Evolutionary conservation across 2,329 filamentous ascomycete species (phyloP).

Genomic region (Pseudogymnoascus verrucosus): DNA sequence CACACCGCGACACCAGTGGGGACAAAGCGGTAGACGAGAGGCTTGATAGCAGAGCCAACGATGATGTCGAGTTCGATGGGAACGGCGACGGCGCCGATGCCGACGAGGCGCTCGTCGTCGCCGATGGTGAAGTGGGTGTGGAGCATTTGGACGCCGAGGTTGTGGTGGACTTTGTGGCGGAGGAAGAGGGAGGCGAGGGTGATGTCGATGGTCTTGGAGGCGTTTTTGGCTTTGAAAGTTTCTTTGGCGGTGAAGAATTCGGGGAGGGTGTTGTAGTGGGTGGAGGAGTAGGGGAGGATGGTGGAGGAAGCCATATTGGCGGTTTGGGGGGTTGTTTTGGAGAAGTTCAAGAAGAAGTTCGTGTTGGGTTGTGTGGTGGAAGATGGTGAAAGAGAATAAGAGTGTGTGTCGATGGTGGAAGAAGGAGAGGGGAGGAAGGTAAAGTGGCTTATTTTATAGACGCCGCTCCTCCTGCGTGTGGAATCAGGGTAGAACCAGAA

Average conservation of each 20-base stretch:
- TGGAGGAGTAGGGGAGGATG: background rate
- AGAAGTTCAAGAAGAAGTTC: background rate
- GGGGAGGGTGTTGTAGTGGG: background rate
- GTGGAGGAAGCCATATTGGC: background rate
- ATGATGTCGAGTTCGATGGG: conserved; percentile 1
- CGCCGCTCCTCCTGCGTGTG: background rate
- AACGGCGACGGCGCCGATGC: conserved; percentile 10
- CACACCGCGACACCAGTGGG: background rate
- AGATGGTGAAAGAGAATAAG: background rate
- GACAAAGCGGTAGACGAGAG: background rate
- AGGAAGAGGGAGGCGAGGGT: conserved; percentile 12
- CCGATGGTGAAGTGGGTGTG: conserved; percentile 30
- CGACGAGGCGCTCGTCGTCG: conserved; percentile 27
- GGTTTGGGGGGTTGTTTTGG: background rate
- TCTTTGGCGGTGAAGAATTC: background rate
- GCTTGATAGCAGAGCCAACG: background rate
- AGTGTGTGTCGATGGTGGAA: background rate
- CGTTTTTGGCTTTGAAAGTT: background rate
- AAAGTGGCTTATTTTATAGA: background rate
- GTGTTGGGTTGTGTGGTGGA: background rate
- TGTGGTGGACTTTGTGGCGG: conserved; percentile 28
- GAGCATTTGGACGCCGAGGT: conserved; percentile 23
- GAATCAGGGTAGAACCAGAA: background rate
- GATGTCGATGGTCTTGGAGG: background rate
- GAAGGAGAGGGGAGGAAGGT: background rate